Percentiles rank a stretch among this genome's conserved stretches.
phyloP scores from a whole-genome alignment of 768 basidiomycete species.

The Trametes gibbosa region DNA sequence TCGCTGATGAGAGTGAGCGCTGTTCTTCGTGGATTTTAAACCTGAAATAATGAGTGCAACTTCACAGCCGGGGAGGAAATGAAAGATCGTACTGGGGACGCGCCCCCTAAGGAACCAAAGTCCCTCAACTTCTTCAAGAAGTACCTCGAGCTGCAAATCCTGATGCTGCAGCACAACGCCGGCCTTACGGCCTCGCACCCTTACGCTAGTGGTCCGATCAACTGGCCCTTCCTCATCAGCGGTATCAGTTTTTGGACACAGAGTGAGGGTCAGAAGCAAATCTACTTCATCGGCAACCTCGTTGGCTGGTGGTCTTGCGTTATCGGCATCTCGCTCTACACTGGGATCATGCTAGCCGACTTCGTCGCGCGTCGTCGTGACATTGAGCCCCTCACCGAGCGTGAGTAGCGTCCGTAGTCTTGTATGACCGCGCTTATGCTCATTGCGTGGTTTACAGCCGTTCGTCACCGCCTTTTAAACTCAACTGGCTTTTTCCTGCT shows the following conservation, averaged over 20 bases:
- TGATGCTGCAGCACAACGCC: constrained; percentile 99
- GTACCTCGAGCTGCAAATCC: constrained; percentile 86
- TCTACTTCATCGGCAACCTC: constrained; percentile 94
- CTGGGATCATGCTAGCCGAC: constrained; percentile 90
- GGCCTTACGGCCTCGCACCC: constrained; percentile 97
- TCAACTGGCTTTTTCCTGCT: constrained; percentile 94
- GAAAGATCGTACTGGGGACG: constrained; percentile 48
- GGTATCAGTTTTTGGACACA: constrained; percentile 99
- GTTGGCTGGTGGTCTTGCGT: constrained; percentile 95
- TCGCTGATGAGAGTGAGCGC: constrained; percentile 66
- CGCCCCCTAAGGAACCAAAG: constrained; percentile 67
- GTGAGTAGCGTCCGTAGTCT: constrained; percentile 47
- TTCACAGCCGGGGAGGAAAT: constrained; percentile 52
- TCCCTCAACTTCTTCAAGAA: constrained; percentile 91
- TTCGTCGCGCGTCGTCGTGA: constrained; percentile 83
- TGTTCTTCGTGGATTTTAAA: neutral
- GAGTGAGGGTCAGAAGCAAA: constrained; percentile 80
- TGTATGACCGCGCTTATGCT: neutral
- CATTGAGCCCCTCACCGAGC: constrained; percentile 79
- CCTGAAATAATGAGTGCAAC: neutral
- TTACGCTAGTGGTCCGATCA: constrained; percentile 92
- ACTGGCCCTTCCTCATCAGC: constrained; percentile 95
- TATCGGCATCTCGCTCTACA: constrained; percentile 79
- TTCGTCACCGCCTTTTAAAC: constrained; percentile 93
- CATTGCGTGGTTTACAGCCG: constrained; percentile 47